These are phyloP conservation scores for Colletotrichum sp. DNA, from an alignment of 2,329 filamentous ascomycete genomes.

Conservation along the genomic window DNA sequence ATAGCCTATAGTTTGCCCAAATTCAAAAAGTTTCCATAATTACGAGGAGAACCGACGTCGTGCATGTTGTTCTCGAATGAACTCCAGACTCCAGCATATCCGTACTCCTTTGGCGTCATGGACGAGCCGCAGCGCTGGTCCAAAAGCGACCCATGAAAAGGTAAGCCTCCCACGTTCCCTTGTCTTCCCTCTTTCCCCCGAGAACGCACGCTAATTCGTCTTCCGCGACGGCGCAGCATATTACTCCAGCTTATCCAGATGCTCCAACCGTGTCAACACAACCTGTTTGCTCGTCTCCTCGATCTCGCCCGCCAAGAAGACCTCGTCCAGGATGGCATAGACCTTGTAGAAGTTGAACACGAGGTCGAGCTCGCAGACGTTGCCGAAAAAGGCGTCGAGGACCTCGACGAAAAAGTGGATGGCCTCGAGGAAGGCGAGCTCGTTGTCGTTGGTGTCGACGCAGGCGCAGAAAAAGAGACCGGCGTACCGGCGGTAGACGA, in stretches of 20 bases:
- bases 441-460: slow-evolving; percentile 98
- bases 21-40: slow-evolving; percentile 1
- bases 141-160: background rate
- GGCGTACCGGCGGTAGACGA: slow-evolving; percentile 96
- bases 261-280: slow-evolving; percentile 89
- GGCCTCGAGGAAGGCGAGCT: slow-evolving; percentile 93
- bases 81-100: slow-evolving; percentile 16
- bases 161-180: background rate
- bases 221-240: background rate
- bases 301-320: slow-evolving; percentile 96
- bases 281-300: slow-evolving; percentile 99
- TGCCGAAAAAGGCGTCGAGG: slow-evolving; percentile 97
- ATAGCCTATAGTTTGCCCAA: background rate
- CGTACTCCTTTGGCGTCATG: background rate
- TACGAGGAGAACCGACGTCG: background rate
- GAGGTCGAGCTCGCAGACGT: slow-evolving; percentile 97
- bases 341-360: slow-evolving; percentile 86
- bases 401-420: slow-evolving; percentile 99
- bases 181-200: background rate
- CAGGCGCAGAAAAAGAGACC: slow-evolving; percentile 99
- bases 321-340: slow-evolving; percentile 97
- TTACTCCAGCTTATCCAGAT: slow-evolving; percentile 94
- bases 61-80: background rate
- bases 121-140: background rate
- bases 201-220: background rate